Conservation (phyloP, 345 rosid species). For the Eucalyptus curtisii region DNA sequence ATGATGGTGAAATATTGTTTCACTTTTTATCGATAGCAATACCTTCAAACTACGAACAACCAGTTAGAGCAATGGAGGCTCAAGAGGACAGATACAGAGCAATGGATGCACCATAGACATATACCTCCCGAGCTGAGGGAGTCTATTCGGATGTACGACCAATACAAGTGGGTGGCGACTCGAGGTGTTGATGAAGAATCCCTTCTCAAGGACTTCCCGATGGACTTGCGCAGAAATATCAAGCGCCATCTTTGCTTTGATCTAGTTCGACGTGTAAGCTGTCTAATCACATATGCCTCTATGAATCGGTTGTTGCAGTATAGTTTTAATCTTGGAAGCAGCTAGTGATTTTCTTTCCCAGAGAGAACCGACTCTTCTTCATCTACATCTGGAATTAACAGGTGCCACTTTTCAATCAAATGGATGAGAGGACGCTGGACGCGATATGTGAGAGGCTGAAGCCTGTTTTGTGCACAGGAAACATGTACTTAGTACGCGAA, state of each 20-base stretch:
- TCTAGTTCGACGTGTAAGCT: conserved; percentile 65
- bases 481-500: conserved; percentile 2
- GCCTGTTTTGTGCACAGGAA: background rate
- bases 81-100: conserved; percentile 31
- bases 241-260: conserved; percentile 69
- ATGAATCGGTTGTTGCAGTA: background rate
- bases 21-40: conserved; percentile 20
- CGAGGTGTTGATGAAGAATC: conserved; percentile 62
- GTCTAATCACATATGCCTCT: background rate
- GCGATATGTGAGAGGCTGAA: conserved; percentile 13
- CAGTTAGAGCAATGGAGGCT: conserved; percentile 68
- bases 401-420: conserved; percentile 10
- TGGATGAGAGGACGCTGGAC: conserved; percentile 10
- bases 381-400: background rate
- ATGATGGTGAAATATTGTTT: background rate
- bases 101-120: conserved; percentile 30
- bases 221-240: conserved; percentile 61
- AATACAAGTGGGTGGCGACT: conserved; percentile 67
- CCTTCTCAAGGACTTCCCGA: conserved; percentile 39
- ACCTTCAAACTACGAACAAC: conserved; percentile 50
- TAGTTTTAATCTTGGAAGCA: background rate
- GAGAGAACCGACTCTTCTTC: background rate
- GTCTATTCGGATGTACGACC: conserved; percentile 37
- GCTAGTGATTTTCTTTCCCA: background rate
- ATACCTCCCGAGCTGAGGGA: conserved; percentile 39